Conservation (phyloP, 2,329 filamentous ascomycete genomes). For the Aspergillus pseudoterreus region DNA sequence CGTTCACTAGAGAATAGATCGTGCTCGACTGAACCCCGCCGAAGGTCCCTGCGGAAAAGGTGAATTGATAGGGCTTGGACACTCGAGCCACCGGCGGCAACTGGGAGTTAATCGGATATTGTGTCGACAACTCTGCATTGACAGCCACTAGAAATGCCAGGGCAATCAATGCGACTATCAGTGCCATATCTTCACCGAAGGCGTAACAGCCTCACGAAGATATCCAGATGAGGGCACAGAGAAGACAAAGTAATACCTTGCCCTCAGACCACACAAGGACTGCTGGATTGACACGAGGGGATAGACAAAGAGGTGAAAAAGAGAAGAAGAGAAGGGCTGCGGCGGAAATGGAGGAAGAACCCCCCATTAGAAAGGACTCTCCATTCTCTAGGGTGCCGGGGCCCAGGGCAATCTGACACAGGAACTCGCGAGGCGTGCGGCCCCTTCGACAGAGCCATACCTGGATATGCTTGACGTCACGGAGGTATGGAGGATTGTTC, state of each 20-base stretch:
- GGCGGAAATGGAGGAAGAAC: conserved; percentile 16
- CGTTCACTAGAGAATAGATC: conserved; percentile 62
- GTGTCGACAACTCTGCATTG: conserved; percentile 37
- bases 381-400: conserved; percentile 20
- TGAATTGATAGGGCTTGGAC: conserved; percentile 48
- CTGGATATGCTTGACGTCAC: conserved; percentile 38
- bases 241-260: conserved; percentile 11
- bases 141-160: conserved; percentile 26
- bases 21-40: conserved; percentile 53
- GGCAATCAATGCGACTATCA: conserved; percentile 21
- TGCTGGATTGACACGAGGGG: conserved; percentile 2
- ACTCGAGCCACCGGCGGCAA: conserved; percentile 74
- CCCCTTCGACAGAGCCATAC: conserved; percentile 36
- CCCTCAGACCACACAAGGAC: conserved; percentile 2
- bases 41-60: conserved; percentile 62
- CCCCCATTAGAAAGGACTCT: conserved; percentile 18
- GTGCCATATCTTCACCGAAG: conserved; percentile 23
- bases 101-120: conserved; percentile 80
- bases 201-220: conserved; percentile 6
- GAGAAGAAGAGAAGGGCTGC: conserved; percentile 6
- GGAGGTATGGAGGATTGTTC: conserved; percentile 31
- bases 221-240: conserved; percentile 13
- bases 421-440: conserved; percentile 29
- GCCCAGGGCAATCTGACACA: conserved; percentile 27
- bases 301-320: conserved; percentile 7